phyloP scores from a whole-genome alignment of 176 grass and related monocot genomes.

The Cenchrus americanus region DNA sequence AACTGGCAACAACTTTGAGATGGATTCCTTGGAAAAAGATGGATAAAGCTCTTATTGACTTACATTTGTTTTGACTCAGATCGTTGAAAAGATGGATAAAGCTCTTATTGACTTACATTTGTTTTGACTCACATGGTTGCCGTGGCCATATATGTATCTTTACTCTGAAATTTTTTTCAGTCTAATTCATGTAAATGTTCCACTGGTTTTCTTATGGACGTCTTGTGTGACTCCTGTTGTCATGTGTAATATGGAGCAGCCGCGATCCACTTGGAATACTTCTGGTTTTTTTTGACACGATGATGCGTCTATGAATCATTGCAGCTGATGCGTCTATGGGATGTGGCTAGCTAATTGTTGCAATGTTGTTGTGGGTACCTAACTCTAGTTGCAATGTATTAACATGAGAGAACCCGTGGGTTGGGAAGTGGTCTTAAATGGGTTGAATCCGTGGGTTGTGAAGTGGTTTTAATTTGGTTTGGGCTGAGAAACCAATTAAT shows the following conservation, averaged over 20 bases:
- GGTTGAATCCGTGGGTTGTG: too few species aligned
- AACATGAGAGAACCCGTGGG: too few species aligned
- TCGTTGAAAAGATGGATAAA: too few species aligned
- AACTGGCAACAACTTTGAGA: conserved; percentile 9
- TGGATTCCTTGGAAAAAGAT: conserved; percentile 43
- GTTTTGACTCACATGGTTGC: too few species aligned
- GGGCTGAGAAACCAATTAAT: too few species aligned
- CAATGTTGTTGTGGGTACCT: too few species aligned
- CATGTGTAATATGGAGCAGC: background rate
- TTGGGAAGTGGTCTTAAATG: too few species aligned
- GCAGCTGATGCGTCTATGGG: background rate
- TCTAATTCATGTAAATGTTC: background rate
- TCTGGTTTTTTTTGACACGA: background rate
- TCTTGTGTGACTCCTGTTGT: background rate
- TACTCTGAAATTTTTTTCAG: background rate
- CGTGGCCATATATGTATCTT: background rate
- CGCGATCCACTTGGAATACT: background rate
- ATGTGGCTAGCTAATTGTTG: too few species aligned
- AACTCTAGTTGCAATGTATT: too few species aligned
- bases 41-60: conserved; percentile 45
- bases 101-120: too few species aligned
- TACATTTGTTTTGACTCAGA: background rate
- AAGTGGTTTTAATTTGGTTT: too few species aligned
- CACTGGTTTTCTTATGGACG: background rate
- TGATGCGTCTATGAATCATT: background rate